A percentile compares a stretch with the other conserved stretches of the same genome.
Evolutionary conservation across 768 basidiomycete species (phyloP).

Genomic region (Tylopilus sp.): DNA sequence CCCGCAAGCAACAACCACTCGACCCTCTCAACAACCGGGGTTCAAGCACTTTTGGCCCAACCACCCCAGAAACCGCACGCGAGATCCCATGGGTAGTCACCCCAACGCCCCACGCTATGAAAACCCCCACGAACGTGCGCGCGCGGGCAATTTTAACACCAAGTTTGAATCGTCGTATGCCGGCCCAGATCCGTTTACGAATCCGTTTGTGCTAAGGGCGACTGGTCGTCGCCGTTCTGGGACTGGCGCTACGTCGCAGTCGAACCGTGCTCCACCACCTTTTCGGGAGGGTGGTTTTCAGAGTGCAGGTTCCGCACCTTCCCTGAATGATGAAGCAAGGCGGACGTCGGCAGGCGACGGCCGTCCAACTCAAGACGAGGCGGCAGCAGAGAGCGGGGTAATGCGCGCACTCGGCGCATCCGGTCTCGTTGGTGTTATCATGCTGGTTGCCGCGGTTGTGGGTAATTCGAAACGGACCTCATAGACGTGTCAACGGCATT

Average conservation of each 20-base stretch:
- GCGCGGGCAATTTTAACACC: neutral
- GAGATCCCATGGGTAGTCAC: slow-evolving; percentile 9
- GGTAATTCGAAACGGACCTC: slow-evolving; percentile 14
- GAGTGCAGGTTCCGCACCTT: neutral
- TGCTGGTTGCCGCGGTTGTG: slow-evolving; percentile 22
- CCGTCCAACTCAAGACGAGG: slow-evolving; percentile 21
- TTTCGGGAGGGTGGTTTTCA: slow-evolving; percentile 4
- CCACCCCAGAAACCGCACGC: slow-evolving; percentile 22
- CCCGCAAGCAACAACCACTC: slow-evolving; percentile 29
- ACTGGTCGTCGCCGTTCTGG: slow-evolving; percentile 20
- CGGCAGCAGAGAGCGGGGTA: slow-evolving; percentile 22
- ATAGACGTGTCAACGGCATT: neutral
- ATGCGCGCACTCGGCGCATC: slow-evolving; percentile 28
- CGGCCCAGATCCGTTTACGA: slow-evolving; percentile 21
- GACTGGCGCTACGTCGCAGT: neutral
- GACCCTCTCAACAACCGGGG: slow-evolving; percentile 24
- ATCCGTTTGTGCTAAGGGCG: slow-evolving; percentile 25
- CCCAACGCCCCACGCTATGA: slow-evolving; percentile 10
- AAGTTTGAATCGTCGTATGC: slow-evolving; percentile 4
- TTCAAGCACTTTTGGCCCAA: slow-evolving; percentile 26
- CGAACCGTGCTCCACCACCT: neutral
- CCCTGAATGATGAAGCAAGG: slow-evolving; percentile 2
- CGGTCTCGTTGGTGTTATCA: slow-evolving; percentile 25
- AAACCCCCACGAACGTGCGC: slow-evolving; percentile 7
- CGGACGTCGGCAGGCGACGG: neutral